Percentiles rank a stretch among this genome's conserved stretches.
phyloP scores from a whole-genome alignment of 2,329 filamentous ascomycete species.

The Xylaria sp. region DNA sequence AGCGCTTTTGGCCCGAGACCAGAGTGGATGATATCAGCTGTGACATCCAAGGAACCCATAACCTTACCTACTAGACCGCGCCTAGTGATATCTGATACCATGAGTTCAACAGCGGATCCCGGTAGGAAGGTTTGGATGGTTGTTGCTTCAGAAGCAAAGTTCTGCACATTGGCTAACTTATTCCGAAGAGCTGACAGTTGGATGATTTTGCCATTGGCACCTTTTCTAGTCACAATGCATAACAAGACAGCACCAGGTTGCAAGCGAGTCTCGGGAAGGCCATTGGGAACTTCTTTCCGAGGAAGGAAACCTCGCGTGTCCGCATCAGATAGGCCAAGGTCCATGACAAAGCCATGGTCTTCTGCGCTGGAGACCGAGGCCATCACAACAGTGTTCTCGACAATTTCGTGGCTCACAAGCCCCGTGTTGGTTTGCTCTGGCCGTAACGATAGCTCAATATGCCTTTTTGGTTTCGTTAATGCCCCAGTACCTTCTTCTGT shows the following conservation, averaged over 20 bases:
- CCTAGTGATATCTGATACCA: constrained; percentile 79
- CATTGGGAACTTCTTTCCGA: constrained; percentile 79
- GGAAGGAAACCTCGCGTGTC: constrained; percentile 84
- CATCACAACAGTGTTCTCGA: constrained; percentile 82
- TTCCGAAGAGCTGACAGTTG: constrained; percentile 83
- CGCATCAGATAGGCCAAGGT: constrained; percentile 78
- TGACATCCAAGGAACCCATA: constrained; percentile 90
- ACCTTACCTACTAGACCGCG: constrained; percentile 89
- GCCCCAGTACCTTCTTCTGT: constrained; percentile 68
- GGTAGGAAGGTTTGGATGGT: constrained; percentile 92
- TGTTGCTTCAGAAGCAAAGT: constrained; percentile 78
- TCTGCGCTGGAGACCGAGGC: constrained; percentile 92
- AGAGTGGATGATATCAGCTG: constrained; percentile 90
- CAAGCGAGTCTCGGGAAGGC: constrained; percentile 72
- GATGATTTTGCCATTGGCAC: constrained; percentile 81
- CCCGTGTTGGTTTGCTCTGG: constrained; percentile 83
- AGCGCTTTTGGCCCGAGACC: constrained; percentile 76
- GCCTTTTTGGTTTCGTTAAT: constrained; percentile 75
- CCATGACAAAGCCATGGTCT: constrained; percentile 95
- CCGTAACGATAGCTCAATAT: constrained; percentile 87
- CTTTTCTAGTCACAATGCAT: constrained; percentile 81
- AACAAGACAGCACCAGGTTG: constrained; percentile 87
- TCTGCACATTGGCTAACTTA: constrained; percentile 74
- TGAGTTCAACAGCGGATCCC: constrained; percentile 87
- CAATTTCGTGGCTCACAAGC: constrained; percentile 76